Conservation (phyloP, 2,329 filamentous ascomycete genomes). For the Sphaerulina musiva region DNA sequence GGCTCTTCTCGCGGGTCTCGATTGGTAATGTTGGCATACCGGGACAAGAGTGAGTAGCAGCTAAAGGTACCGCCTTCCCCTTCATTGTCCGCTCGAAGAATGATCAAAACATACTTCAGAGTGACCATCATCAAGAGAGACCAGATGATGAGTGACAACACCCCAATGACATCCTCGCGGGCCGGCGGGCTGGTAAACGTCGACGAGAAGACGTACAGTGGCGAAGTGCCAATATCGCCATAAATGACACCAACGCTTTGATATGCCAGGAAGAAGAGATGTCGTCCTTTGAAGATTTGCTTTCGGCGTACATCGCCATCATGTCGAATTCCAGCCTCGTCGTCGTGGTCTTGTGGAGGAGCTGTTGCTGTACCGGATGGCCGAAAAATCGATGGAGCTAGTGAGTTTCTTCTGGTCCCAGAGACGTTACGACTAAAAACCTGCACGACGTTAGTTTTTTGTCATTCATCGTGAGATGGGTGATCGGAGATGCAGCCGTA, state of each 20-base stretch:
- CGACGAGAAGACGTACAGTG: slow-evolving; percentile 64
- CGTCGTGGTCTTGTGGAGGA: background rate
- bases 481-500: background rate
- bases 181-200: slow-evolving; percentile 51
- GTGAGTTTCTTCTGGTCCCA: background rate
- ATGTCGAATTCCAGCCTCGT: background rate
- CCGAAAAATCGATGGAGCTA: background rate
- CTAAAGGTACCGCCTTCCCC: slow-evolving; percentile 65
- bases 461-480: background rate
- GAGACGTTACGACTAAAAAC: background rate
- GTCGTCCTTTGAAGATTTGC: slow-evolving; percentile 29
- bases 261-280: slow-evolving; percentile 49
- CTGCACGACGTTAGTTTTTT: background rate
- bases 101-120: slow-evolving; percentile 60
- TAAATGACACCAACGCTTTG: slow-evolving; percentile 62
- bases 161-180: slow-evolving; percentile 55
- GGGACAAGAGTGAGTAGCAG: slow-evolving; percentile 58
- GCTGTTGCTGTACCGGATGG: background rate
- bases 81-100: slow-evolving; percentile 61
- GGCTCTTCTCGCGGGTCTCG: slow-evolving; percentile 51
- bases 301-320: background rate
- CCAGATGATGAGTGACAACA: slow-evolving; percentile 63
- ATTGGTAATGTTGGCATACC: slow-evolving; percentile 55
- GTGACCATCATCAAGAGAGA: slow-evolving; percentile 62
- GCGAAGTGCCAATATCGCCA: slow-evolving; percentile 60